Percentiles rank a stretch among this genome's conserved stretches.
phyloP scores from a whole-genome alignment of 352 stramenopile species.

The Pythium graminicola region DNA sequence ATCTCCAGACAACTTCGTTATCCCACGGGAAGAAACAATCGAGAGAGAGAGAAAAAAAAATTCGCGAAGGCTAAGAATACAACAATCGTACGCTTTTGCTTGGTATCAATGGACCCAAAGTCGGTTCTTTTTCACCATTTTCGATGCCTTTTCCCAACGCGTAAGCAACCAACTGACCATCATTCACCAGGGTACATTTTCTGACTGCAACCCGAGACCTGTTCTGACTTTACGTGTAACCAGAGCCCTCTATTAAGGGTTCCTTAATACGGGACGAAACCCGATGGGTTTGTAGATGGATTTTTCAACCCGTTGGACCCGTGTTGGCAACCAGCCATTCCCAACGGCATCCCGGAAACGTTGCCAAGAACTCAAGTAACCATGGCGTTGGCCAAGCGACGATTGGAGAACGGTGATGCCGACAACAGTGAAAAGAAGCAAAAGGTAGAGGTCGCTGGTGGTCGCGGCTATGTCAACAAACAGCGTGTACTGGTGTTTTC shows the following conservation, averaged over 20 bases:
- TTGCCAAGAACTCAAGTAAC: constrained; percentile 7
- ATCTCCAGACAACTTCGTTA: too few relatives aligned
- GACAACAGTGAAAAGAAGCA: constrained; percentile 40
- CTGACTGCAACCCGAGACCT: constrained; percentile 3
- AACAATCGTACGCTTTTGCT: background rate
- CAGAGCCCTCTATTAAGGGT: background rate
- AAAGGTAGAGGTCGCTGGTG: constrained; percentile 29
- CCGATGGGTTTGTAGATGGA: background rate
- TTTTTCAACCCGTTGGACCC: background rate
- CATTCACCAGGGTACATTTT: constrained; percentile 5
- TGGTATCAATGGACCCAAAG: too few relatives aligned
- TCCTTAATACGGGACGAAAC: background rate
- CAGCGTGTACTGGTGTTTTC: constrained; percentile 91
- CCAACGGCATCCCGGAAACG: constrained; percentile 17
- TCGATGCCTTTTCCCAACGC: background rate
- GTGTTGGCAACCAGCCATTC: constrained; percentile 26
- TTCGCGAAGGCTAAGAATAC: background rate
- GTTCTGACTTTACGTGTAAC: background rate
- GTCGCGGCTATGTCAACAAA: constrained; percentile 84
- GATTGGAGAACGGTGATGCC: constrained; percentile 24
- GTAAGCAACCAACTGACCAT: constrained; percentile 1
- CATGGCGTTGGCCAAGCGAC: constrained; percentile 28
- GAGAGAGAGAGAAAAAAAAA: too few relatives aligned
- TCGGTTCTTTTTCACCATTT: constrained; percentile 3
- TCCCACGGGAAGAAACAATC: too few relatives aligned